Evolutionary conservation across 768 basidiomycete species (phyloP), one percentile per base, ranked within the genome.

Genomic region (Kwoniella dendrophila): DNA sequence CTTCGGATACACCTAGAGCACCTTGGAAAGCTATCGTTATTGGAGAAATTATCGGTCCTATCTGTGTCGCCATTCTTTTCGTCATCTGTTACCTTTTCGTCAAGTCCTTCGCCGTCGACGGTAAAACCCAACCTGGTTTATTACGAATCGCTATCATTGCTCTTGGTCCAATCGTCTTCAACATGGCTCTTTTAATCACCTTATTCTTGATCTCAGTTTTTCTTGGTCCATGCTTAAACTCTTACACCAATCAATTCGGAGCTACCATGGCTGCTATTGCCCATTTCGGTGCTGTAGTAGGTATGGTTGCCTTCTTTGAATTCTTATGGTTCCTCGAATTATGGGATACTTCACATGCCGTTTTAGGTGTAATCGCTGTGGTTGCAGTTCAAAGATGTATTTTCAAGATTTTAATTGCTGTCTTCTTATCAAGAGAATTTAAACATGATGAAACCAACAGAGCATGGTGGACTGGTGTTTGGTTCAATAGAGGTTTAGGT

Each of bases 381-480:
- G 90, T 97, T 63, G 63, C 68, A 59, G 90, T 98, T 59, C 93
- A 98, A 76, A 87, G 96, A 52, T 90, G 90, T 18, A 81, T 97
- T 63, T 88, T 94, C 85, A 98, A 98, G 83, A 83, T 92, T 62
- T 82, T 96, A 58, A 98, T 99, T 73, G 83, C 94, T 0, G 88
- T 95, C 63, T 92, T 94, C 85, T 82, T 98, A 36, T 89, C 93
- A 40, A 89, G 96, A 66, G 96, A 99, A 80, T 96, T 96, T 85
- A 99, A 99, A 82, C 93, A 98, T 77, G 96, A 99, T 77, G 94
- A 98, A 81, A 94, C 92, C 34, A 98, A 98, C 81, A 85, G 92
- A 27, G 94, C 94, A 6, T 99, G 95, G 95, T 99, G 96, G 96
- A 95, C 94, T 32, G 75, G 78, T 72, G 78, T 79, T 3, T 97